These are phyloP conservation scores for Trebouxia sp. DNA, from an alignment of 139 green algal genomes.

Conservation along the genomic window DNA sequence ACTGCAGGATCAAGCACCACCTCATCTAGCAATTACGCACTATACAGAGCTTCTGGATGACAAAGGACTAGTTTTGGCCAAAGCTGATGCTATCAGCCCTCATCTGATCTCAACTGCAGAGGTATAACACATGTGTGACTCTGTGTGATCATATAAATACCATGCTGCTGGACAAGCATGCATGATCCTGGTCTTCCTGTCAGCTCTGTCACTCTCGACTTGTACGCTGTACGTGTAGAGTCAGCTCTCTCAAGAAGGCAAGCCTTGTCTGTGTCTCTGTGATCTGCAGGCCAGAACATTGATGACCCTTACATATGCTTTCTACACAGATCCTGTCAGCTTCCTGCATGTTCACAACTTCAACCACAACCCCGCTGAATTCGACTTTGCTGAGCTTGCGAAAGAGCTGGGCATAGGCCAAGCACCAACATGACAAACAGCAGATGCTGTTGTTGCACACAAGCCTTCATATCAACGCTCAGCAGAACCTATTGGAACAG, in stretches of 20 bases:
- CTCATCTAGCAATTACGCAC: conserved; percentile 65
- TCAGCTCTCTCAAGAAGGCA: neutral
- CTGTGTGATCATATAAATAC: no score
- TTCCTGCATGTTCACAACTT: conserved; percentile 40
- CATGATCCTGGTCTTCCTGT: no score
- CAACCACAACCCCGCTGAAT: conserved; percentile 38
- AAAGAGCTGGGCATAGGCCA: conserved; percentile 15
- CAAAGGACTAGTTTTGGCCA: conserved; percentile 65
- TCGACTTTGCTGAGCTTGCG: conserved; percentile 41
- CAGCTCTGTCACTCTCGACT: neutral
- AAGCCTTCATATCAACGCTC: no score
- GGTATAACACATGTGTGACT: conserved; percentile 32
- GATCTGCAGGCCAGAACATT: conserved; percentile 38
- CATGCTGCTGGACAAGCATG: no score
- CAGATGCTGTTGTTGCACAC: neutral
- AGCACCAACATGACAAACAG: neutral
- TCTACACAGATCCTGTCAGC: conserved; percentile 36
- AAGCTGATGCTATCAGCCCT: conserved; percentile 62
- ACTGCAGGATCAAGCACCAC: conserved; percentile 41
- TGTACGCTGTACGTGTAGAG: neutral
- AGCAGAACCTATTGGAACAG: no score
- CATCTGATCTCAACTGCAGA: conserved; percentile 41
- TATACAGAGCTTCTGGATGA: conserved; percentile 67
- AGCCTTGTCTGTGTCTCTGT: neutral
- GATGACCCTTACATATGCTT: conserved; percentile 35